These are phyloP conservation scores for Amylocystis lapponica DNA, from an alignment of 768 basidiomycete genomes.

Conservation along the genomic window DNA sequence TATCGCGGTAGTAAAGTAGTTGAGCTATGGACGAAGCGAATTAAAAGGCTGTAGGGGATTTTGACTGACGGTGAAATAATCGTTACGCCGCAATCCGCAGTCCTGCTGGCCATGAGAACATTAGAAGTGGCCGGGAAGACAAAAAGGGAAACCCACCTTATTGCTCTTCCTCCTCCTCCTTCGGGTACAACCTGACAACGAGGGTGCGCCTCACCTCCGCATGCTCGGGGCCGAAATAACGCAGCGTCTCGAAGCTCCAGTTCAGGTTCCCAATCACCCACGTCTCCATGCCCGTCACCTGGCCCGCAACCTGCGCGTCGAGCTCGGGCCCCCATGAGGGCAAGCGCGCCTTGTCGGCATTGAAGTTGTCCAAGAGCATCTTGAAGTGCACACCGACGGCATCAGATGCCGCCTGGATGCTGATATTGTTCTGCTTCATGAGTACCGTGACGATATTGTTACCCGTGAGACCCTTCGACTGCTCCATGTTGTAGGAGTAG, in stretches of 20 bases:
- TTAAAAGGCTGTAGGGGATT: too few species aligned
- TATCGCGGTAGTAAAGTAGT: too few species aligned
- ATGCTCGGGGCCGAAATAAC: slow-evolving; percentile 17
- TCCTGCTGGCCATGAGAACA: too few species aligned
- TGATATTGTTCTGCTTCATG: slow-evolving; percentile 18
- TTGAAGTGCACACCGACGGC: slow-evolving; percentile 12
- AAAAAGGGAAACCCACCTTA: slow-evolving; percentile 6
- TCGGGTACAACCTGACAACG: slow-evolving; percentile 5
- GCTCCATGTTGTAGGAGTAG: slow-evolving; percentile 29
- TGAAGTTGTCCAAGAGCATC: slow-evolving; percentile 9
- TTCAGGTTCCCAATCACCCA: slow-evolving; percentile 16
- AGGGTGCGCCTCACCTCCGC: slow-evolving; percentile 10
- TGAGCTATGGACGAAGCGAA: too few species aligned
- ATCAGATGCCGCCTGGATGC: slow-evolving; percentile 23
- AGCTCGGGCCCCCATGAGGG: slow-evolving; percentile 8
- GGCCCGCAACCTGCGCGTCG: slow-evolving; percentile 5
- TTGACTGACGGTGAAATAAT: too few species aligned
- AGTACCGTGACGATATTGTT: slow-evolving; percentile 26
- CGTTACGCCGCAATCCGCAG: too few species aligned
- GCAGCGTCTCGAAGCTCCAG: slow-evolving; percentile 17
- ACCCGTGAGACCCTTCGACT: slow-evolving; percentile 19
- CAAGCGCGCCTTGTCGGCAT: background rate
- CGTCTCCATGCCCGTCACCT: slow-evolving; percentile 10
- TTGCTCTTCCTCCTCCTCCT: slow-evolving; percentile 10
- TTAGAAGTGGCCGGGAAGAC: too few species aligned